Conservation (phyloP, 108 stramenopile genomes). For the Cylindrotheca fusiformis region DNA sequence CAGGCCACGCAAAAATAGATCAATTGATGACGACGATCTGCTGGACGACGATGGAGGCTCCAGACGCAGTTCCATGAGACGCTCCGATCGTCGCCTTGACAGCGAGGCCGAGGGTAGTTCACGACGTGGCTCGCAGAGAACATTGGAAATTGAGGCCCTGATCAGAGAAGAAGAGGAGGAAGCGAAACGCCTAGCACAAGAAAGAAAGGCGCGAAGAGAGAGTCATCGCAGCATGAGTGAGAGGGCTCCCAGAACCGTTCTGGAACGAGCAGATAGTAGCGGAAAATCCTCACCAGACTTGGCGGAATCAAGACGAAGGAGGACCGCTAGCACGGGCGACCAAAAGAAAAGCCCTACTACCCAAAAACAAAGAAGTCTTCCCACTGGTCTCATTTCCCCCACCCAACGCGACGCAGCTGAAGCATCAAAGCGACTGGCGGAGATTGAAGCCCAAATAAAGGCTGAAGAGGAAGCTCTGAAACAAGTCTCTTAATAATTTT, state of each 20-base stretch:
- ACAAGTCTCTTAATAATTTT: neutral
- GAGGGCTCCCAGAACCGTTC: neutral
- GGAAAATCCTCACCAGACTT: conserved; percentile 9
- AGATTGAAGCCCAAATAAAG: neutral
- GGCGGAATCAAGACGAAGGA: neutral
- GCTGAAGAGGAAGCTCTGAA: neutral
- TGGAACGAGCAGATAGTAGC: conserved; percentile 19
- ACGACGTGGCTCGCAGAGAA: too few relatives aligned
- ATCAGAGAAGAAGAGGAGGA: too few relatives aligned
- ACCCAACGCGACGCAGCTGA: neutral
- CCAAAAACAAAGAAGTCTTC: neutral
- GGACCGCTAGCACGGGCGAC: neutral
- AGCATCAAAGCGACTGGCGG: neutral
- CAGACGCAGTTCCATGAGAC: too few relatives aligned
- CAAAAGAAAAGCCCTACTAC: neutral
- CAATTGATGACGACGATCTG: too few relatives aligned
- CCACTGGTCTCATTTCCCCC: neutral
- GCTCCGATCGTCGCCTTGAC: too few relatives aligned
- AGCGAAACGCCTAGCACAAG: neutral
- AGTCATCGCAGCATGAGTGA: neutral
- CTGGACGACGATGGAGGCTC: too few relatives aligned
- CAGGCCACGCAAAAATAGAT: too few relatives aligned
- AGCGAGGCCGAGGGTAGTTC: too few relatives aligned
- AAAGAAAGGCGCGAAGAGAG: neutral
- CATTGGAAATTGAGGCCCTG: too few relatives aligned